phyloP scores from a whole-genome alignment of 108 stramenopile genomes.

The Asterionellopsis glacialis region DNA sequence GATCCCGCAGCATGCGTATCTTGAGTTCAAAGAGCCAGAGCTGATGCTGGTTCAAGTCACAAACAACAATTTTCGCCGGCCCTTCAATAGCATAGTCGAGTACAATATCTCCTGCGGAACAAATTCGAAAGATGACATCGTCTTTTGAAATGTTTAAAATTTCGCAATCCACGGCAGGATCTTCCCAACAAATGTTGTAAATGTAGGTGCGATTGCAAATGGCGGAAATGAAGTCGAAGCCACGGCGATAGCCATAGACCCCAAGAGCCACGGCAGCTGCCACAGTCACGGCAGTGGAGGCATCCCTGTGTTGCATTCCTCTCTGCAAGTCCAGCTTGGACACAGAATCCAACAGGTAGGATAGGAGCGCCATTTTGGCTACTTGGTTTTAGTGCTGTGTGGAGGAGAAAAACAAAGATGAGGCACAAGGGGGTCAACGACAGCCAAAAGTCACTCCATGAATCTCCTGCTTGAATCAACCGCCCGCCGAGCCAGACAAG shows the following conservation, averaged over 20 bases:
- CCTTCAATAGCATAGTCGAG: conserved; percentile 61
- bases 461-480: too few species aligned
- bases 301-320: not conserved
- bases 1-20: conserved; percentile 52
- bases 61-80: conserved; percentile 52
- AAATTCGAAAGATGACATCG: conserved; percentile 61
- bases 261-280: conserved; percentile 19
- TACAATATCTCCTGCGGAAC: conserved; percentile 54
- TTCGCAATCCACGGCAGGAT: conserved; percentile 55
- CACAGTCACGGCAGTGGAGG: conserved; percentile 2
- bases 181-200: conserved; percentile 69
- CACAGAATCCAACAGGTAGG: too few species aligned
- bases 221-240: conserved; percentile 41
- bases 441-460: too few species aligned
- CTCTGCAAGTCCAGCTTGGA: too few species aligned
- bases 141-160: conserved; percentile 38
- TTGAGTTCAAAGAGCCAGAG: conserved; percentile 60
- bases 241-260: conserved; percentile 1
- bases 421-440: not conserved
- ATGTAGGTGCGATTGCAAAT: conserved; percentile 61
- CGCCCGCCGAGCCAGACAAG: too few species aligned
- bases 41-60: conserved; percentile 64
- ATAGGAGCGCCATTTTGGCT: too few species aligned
- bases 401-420: not conserved
- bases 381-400: too few species aligned